Evolutionary conservation across 2,329 filamentous ascomycete genomes (phyloP).

Genomic region (Claviceps sorghi): DNA sequence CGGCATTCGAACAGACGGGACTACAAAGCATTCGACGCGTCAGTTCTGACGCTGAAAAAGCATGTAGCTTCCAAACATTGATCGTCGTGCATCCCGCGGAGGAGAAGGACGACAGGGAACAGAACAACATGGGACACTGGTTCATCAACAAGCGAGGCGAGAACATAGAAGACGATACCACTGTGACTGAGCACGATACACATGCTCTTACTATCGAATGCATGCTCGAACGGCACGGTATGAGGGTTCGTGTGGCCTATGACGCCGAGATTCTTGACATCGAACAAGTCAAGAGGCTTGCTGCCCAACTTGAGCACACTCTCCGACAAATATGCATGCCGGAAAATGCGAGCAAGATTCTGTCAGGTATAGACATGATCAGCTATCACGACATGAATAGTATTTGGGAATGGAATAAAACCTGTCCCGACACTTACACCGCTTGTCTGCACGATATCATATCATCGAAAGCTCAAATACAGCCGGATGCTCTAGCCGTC

Average conservation of each 20-base stretch:
- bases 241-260: conserved; percentile 1
- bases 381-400: conserved; percentile 1
- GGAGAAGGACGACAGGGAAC: not conserved
- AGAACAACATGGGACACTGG: not conserved
- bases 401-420: conserved; percentile 6
- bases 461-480: not conserved
- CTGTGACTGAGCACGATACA: conserved; percentile 3
- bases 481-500: conserved; percentile 5
- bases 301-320: conserved; percentile 1
- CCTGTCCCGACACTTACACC: not conserved
- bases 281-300: not conserved
- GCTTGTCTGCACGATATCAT: conserved; percentile 5
- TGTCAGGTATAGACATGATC: not conserved
- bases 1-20: conserved; percentile 8
- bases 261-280: not conserved
- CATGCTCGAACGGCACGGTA: not conserved
- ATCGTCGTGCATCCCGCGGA: conserved; percentile 8
- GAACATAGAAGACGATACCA: conserved; percentile 2
- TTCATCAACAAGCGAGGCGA: not conserved
- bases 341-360: not conserved
- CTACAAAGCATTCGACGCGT: conserved; percentile 7
- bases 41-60: conserved; percentile 1
- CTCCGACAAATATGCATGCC: conserved; percentile 1
- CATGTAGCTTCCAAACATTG: conserved; percentile 7
- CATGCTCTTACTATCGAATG: conserved; percentile 1